A percentile compares a stretch with the other conserved stretches of the same genome.
These are phyloP conservation scores for Podospora sp. DNA, from an alignment of 495 filamentous ascomycete genomes.

Conservation along the genomic window DNA sequence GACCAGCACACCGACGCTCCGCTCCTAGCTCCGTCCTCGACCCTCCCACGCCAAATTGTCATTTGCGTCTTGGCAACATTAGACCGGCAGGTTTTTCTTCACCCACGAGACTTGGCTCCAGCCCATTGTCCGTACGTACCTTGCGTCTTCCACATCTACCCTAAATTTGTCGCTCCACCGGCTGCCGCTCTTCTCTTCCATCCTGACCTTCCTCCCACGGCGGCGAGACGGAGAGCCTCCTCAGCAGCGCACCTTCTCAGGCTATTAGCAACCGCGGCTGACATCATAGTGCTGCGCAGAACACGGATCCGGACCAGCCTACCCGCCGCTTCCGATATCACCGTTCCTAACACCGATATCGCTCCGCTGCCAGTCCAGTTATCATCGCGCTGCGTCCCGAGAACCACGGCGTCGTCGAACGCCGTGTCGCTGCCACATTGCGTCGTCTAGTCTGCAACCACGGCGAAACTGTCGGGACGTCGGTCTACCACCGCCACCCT, in stretches of 20 bases:
- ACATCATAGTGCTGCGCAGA: conserved; percentile 29
- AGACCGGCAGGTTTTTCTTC: conserved; percentile 20
- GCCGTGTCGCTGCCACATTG: conserved; percentile 19
- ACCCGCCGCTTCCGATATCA: conserved; percentile 20
- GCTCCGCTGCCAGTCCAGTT: conserved; percentile 10
- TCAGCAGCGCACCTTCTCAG: background rate
- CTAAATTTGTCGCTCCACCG: background rate
- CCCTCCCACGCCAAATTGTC: conserved; percentile 10
- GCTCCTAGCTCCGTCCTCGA: conserved; percentile 6
- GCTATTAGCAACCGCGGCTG: conserved; percentile 26
- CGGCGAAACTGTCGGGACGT: conserved; percentile 47
- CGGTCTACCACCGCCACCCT: conserved; percentile 46
- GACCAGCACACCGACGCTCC: background rate
- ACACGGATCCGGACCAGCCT: conserved; percentile 9
- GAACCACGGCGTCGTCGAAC: conserved; percentile 18
- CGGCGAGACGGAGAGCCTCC: background rate
- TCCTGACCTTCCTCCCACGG: background rate
- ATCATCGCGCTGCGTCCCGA: conserved; percentile 18
- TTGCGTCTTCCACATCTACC: background rate
- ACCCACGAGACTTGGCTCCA: conserved; percentile 1
- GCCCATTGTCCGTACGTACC: conserved; percentile 8
- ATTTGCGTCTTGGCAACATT: conserved; percentile 17
- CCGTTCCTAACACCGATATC: conserved; percentile 28
- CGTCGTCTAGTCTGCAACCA: conserved; percentile 36
- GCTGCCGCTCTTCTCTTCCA: background rate